Base-by-base conservation (phyloP, 352 stramenopile genomes). In the Phytophthora pisi region DNA sequence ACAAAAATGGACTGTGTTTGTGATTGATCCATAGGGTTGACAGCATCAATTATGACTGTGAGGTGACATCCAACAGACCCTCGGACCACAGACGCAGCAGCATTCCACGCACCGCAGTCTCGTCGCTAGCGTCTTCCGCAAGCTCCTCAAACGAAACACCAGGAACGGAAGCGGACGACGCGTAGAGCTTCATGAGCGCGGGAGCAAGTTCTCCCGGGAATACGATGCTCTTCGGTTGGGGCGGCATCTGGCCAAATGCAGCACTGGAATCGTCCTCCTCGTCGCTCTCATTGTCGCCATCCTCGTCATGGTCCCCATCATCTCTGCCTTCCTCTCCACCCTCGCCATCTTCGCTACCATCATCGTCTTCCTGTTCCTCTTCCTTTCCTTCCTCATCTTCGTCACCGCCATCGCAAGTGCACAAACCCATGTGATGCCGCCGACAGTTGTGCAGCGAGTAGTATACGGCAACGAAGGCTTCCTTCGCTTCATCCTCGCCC, bases 381-480 rank as follows among this genome's bases (percentile, higher is more conserved):
- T 64, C 43, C 2, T 78, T 64, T 1, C 70, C 50, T 10, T 71
- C 52, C 11, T 78, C 51, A 30, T 74, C 63, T 16, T 75, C 72
- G 9, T 78, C 62, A n/a, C 64, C 64, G 23, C 63, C 69, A 7
- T 67, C 58, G 42, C 88, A 96, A n/a, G 72, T 82, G 68, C 88
- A 96, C 24, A 84, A 18, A 0, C 85, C 86, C 88, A 96, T 96
- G 73, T 96, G 88, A 73, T 96, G 88, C 54, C 73, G 52, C 46
- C 86, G 75, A 61, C 88, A 96, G 64, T 96, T 96, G 52, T 77
- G 59, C 40, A 85, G 61, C 59, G 86, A 92, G 63, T 90, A 87
- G 63, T 91, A 90, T 4, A 95, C 63, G 0, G 83, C 76, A 58
- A 93, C 78, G 55, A 86, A 80, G 23, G 82, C 69, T 50, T 91